Conservation (phyloP, 495 filamentous ascomycete species). For the Stereocaulon alpinum region DNA sequence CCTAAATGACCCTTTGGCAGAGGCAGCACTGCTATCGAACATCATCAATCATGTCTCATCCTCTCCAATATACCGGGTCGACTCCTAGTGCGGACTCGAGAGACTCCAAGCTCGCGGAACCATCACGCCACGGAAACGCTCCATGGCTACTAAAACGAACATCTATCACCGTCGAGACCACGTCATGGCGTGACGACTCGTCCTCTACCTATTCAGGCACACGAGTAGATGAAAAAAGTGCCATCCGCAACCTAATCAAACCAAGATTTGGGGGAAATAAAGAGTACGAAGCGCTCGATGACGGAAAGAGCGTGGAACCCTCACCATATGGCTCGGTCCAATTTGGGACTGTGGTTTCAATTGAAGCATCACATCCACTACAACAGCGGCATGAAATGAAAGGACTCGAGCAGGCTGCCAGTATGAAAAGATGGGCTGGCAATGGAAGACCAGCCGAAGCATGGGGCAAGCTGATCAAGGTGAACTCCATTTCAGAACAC, state of each 20-base stretch:
- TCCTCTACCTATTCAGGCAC: not conserved
- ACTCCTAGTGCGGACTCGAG: not conserved
- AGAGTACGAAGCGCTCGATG: not conserved
- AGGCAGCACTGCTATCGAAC: too few species aligned
- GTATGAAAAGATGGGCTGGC: conserved; percentile 17
- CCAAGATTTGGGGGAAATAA: not conserved
- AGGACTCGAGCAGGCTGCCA: conserved; percentile 20
- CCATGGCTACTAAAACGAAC: conserved; percentile 12
- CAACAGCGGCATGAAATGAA: conserved; percentile 15
- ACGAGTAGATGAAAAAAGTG: not conserved
- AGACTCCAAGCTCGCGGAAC: not conserved
- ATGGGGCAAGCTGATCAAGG: conserved; percentile 20
- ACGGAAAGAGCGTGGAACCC: not conserved
- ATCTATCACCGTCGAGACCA: conserved; percentile 11
- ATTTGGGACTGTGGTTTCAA: not conserved
- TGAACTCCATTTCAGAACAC: not conserved
- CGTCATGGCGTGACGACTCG: not conserved
- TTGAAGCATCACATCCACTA: not conserved
- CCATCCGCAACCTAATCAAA: not conserved
- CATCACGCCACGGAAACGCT: not conserved
- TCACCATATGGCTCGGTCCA: not conserved
- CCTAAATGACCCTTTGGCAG: too few species aligned
- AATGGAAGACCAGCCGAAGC: conserved; percentile 12
- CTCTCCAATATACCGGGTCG: conserved; percentile 10
- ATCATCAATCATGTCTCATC: not conserved